Conservation (phyloP, 768 basidiomycete genomes). For the Auricularia cornea region DNA sequence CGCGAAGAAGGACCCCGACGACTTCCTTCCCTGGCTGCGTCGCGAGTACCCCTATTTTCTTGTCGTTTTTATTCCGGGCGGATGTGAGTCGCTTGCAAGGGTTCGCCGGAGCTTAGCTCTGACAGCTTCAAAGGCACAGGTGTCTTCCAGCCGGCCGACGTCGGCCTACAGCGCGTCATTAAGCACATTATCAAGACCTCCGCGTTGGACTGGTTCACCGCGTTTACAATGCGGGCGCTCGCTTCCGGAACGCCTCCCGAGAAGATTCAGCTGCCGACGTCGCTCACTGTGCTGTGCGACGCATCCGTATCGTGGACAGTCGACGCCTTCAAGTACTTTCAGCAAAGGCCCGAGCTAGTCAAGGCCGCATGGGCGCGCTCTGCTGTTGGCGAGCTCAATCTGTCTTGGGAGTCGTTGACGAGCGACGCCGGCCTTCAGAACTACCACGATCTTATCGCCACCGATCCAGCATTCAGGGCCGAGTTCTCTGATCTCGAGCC, state of each 20-base stretch:
- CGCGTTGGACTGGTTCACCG: too few species aligned
- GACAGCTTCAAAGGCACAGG: not conserved
- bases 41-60: constrained; percentile 14
- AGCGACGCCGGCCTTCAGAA: too few species aligned
- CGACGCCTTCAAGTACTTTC: not conserved
- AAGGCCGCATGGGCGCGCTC: constrained; percentile 83
- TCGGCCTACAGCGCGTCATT: constrained; percentile 20
- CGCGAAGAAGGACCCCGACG: constrained; percentile 5
- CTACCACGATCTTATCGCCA: too few species aligned
- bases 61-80: constrained; percentile 20
- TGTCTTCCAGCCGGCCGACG: constrained; percentile 21
- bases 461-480: too few species aligned
- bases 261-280: too few species aligned
- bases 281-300: too few species aligned
- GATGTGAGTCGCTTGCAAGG: constrained; percentile 9
- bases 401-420: too few species aligned
- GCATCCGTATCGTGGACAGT: too few species aligned
- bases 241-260: too few species aligned
- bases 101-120: too few species aligned
- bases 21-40: constrained; percentile 14
- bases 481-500: too few species aligned
- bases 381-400: constrained; percentile 27
- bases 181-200: constrained; percentile 16
- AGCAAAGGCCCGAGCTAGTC: constrained; percentile 33
- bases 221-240: too few species aligned